Base-by-base conservation (phyloP, 768 basidiomycete genomes). In the Suillus subluteus region DNA sequence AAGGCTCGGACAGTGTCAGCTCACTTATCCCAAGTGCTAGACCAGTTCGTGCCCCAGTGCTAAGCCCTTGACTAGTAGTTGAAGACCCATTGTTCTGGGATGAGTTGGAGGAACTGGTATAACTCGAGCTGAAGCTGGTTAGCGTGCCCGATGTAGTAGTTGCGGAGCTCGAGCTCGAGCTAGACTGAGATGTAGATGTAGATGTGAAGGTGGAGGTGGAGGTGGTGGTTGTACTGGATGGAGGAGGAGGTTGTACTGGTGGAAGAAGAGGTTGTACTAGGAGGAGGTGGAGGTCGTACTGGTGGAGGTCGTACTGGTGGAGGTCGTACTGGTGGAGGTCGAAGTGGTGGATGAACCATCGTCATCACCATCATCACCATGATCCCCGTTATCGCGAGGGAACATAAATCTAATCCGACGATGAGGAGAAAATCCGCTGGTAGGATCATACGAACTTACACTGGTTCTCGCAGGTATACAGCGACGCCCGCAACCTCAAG, bases 21-120 rank as follows among this genome's bases (percentile, higher is more conserved):
- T 65, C 62, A 76, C 76, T 30, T 37, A 70, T 65, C 3, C 71
- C 74, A 37, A 78, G 66, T 6, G 72, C 72, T 8, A 78, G 72
- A 6, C 75, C 76, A 44, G 73, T 72, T 7, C 75, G 65, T 3
- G 68, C 69, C 38, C 70, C 71, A 43, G 64, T 37, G 26, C 70
- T 70, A 40, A 70, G 65, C 6, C 58, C 48, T 35, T 66, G 61
- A 46, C 65, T 68, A 26, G 44, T 35, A 40, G 40, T 54, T 38
- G 52, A 44, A 52, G 65, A 46, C 12, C n/a, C 18, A 44, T 62
- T 50, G 11, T 66, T 67, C 59, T 62, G 56, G 26, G n/a, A 58
- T 38, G 59, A 13, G 23, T 55, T 62, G 16, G 50, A 21, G 30
- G 61, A 44, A 59, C 9, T 37, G 32, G 15, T 40, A 23, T 8